phyloP scores from a whole-genome alignment of 2,329 filamentous ascomycete genomes.

The Cladosporium sp. region DNA sequence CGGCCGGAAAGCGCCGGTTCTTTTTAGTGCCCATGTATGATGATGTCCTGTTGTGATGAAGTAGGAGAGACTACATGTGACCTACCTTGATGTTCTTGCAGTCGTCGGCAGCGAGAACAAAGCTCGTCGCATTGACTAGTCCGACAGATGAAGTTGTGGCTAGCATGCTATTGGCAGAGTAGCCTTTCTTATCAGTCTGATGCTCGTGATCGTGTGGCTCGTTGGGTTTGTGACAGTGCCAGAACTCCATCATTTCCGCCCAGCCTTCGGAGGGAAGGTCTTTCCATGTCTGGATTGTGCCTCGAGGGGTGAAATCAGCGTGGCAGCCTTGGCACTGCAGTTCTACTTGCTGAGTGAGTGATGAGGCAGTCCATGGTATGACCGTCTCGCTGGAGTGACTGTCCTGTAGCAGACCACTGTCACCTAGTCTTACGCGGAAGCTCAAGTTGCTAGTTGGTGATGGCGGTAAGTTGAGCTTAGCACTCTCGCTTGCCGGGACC shows the following conservation, averaged over 20 bases:
- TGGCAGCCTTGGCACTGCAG: conserved; percentile 28
- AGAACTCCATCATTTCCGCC: conserved; percentile 99
- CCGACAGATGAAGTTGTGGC: conserved; percentile 62
- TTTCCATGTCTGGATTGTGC: conserved; percentile 64
- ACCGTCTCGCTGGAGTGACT: conserved; percentile 23
- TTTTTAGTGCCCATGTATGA: conserved; percentile 26
- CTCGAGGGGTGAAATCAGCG: conserved; percentile 21
- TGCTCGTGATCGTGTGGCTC: conserved; percentile 50
- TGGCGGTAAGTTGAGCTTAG: conserved; percentile 47
- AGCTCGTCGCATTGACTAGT: conserved; percentile 75
- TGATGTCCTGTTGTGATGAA: not conserved
- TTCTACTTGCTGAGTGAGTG: conserved; percentile 25
- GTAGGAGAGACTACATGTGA: conserved; percentile 8
- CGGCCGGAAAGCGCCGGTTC: conserved; percentile 34
- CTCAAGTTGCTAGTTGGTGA: conserved; percentile 48
- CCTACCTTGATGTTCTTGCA: conserved; percentile 51
- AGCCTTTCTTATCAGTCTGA: conserved; percentile 59
- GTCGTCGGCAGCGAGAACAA: conserved; percentile 67
- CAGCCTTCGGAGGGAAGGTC: conserved; percentile 94
- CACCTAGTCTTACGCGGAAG: conserved; percentile 51
- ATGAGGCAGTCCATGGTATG: conserved; percentile 42
- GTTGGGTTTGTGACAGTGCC: conserved; percentile 94
- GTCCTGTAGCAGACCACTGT: conserved; percentile 20
- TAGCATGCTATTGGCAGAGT: conserved; percentile 76
- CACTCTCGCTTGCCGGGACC: conserved; percentile 36